Evolutionary conservation across 176 grass and related monocot genomes (phyloP).

Genomic region (Themeda triandra): DNA sequence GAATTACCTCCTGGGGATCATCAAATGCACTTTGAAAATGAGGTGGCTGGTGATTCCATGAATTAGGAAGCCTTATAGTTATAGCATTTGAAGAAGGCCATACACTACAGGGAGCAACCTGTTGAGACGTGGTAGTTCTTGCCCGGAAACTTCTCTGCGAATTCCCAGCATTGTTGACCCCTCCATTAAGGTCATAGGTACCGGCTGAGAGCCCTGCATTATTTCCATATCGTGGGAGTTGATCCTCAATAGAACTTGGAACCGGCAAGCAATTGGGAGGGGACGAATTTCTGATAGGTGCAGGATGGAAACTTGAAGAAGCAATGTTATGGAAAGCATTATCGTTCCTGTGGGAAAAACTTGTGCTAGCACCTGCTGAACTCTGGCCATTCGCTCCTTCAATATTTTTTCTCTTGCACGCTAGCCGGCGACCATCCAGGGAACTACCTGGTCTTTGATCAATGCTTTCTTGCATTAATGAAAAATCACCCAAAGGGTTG

Average conservation of each 20-base stretch:
- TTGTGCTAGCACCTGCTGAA: slow-evolving; percentile 48
- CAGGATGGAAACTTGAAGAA: slow-evolving; percentile 44
- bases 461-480: slow-evolving; percentile 42
- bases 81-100: slow-evolving; percentile 47
- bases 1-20: slow-evolving; percentile 43
- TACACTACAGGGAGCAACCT: slow-evolving; percentile 31
- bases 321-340: slow-evolving; percentile 40
- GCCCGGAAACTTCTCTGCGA: slow-evolving; percentile 56
- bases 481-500: slow-evolving; percentile 40
- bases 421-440: slow-evolving; percentile 51
- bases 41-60: slow-evolving; percentile 42
- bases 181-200: slow-evolving; percentile 38
- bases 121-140: slow-evolving; percentile 45
- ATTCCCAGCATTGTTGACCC: slow-evolving; percentile 26
- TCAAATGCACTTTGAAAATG: slow-evolving; percentile 40
- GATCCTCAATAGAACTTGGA: slow-evolving; percentile 47
- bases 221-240: slow-evolving; percentile 33
- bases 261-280: slow-evolving; percentile 28
- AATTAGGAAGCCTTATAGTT: slow-evolving; percentile 36
- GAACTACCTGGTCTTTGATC: slow-evolving; percentile 55
- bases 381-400: slow-evolving; percentile 53
- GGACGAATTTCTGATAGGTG: slow-evolving; percentile 33
- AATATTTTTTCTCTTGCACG: slow-evolving; percentile 82
- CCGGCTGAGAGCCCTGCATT: slow-evolving; percentile 22
- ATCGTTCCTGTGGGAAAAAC: slow-evolving; percentile 43